These are phyloP conservation scores for Coemansia sp. DNA, from an alignment of 192 early-diverging fungal genomes.

Conservation along the genomic window DNA sequence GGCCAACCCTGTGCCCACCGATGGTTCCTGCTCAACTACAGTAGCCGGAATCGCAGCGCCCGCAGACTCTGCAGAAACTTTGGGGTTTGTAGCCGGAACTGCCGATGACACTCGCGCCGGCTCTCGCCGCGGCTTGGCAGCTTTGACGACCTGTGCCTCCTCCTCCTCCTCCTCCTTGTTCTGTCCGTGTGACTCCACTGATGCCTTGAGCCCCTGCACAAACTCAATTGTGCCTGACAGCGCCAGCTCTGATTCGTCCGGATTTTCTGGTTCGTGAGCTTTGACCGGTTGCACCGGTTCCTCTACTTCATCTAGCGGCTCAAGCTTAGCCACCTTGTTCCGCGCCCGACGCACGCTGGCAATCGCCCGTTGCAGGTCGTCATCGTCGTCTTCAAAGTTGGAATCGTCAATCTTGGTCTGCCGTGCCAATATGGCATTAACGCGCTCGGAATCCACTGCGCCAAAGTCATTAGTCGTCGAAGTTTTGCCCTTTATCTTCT, in stretches of 20 bases:
- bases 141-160: constrained; percentile 11
- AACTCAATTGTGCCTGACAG: constrained; percentile 88
- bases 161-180: constrained; percentile 6
- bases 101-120: no score
- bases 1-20: constrained; percentile 73
- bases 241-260: constrained; percentile 49
- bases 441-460: constrained; percentile 18
- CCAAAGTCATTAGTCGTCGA: constrained; percentile 15
- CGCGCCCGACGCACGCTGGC: constrained; percentile 63
- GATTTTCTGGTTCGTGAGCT: background rate
- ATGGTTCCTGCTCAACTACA: constrained; percentile 56
- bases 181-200: constrained; percentile 2
- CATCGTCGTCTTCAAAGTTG: constrained; percentile 90
- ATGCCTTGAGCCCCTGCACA: constrained; percentile 58
- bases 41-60: background rate
- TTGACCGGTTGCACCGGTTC: background rate
- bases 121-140: background rate
- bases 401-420: constrained; percentile 29
- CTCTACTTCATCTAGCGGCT: background rate
- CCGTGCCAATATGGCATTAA: constrained; percentile 11
- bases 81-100: background rate
- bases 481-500: constrained; percentile 10
- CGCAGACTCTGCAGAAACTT: background rate
- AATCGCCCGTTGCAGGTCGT: constrained; percentile 86
- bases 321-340: background rate